These are phyloP conservation scores for Pseudozyma sp. DNA, from an alignment of 1,284 basidiomycete genomes.

Conservation along the genomic window DNA sequence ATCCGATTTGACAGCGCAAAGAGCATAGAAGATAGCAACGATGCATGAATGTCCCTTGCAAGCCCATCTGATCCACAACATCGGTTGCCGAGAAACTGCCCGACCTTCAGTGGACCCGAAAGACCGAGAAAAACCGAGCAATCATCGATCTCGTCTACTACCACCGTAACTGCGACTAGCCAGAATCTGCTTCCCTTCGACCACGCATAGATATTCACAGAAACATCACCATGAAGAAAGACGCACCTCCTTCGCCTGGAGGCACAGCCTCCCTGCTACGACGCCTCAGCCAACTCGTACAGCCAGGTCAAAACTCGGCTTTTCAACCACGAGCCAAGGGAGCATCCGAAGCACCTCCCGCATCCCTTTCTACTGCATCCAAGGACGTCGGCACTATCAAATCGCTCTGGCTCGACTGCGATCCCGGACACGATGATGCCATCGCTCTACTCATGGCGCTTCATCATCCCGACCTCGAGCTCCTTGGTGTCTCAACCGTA, in stretches of 20 bases:
- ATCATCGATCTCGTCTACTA: too few species aligned
- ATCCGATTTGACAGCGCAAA: neutral
- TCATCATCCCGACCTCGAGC: conserved; percentile 47
- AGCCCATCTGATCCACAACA: neutral
- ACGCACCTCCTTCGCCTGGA: conserved; percentile 19
- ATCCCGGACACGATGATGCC: conserved; percentile 64
- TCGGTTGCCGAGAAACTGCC: neutral
- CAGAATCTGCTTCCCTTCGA: neutral
- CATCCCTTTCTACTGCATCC: conserved; percentile 8
- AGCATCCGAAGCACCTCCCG: conserved; percentile 7
- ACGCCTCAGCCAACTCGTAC: conserved; percentile 43
- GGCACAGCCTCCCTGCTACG: conserved; percentile 40
- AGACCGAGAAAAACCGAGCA: too few species aligned
- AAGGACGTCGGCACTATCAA: conserved; percentile 28
- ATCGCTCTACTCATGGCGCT: conserved; percentile 58
- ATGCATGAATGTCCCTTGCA: conserved; percentile 1
- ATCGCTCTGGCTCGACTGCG: conserved; percentile 60
- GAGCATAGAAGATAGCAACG: neutral
- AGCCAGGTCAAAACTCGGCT: conserved; percentile 26
- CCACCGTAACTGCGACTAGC: too few species aligned
- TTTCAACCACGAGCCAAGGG: conserved; percentile 30
- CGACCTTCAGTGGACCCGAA: too few species aligned
- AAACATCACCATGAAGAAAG: conserved; percentile 21
- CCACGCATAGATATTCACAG: neutral
- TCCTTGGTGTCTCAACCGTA: conserved; percentile 60